Base-by-base conservation (phyloP, 176 grass and related monocot genomes). In the Oryza brachyantha region DNA sequence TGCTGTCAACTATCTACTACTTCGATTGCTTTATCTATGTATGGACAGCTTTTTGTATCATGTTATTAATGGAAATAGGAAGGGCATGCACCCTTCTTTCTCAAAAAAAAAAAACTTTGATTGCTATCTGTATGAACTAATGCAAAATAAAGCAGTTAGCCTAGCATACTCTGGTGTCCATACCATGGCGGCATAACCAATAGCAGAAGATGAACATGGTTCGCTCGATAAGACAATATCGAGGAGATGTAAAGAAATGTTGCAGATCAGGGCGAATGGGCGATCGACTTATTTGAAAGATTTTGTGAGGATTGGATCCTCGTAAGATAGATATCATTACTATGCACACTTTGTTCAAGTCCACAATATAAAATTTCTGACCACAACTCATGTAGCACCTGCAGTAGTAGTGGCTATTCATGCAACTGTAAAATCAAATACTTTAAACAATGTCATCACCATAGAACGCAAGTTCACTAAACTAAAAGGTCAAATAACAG, bases 371-470 rank as follows among this genome's bases (percentile, higher is more conserved):
- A 73, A 83, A 59, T 19, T 37, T 63, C 59, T 78, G 67, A 87
- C 26, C 39, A 43, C 39, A 29, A 60, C 60, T 83, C 28, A 68
- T 55, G 50, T 25, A 43, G 9, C 68, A 43, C 67, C 19, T 24
- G 22, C 48, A 24, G 19, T 14, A 24, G 19, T 14, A 24, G 2
- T 16, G 28, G 13, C 14, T 25, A 24, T 34, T 43, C 16, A 28
- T 70, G 25, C 31, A 28, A 48, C 69, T 16, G 43, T 26, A 5
- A 40, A 61, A 80, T 88, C 81, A 88, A 88, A 84, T 63, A 79
- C 21, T 88, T 79, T 2, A 75, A 29, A 84, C n/a, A 79, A 48
- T 61, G 40, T 1, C 54, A 76, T 29, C 71, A n/a, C n/a, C 66
- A 59, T 55, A 12, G 19, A 55, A 64, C 10, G 34, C 21, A n/a